Evolutionary conservation across 768 basidiomycete genomes (phyloP).

Genomic region (Lenzites betulinus): DNA sequence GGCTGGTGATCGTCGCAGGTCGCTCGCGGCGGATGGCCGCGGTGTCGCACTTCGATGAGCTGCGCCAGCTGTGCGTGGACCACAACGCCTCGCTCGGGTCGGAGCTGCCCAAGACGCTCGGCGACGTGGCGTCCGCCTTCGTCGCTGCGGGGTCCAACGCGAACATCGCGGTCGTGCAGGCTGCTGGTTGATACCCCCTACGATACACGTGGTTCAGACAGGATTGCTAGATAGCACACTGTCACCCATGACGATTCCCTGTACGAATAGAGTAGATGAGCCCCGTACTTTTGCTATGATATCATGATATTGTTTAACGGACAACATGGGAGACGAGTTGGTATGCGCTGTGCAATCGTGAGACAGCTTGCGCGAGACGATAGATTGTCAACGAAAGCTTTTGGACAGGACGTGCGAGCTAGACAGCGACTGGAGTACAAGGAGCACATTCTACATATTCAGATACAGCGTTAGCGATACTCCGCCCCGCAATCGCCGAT

Average conservation of each 20-base stretch:
- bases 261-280: no score
- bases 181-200: conserved; percentile 30
- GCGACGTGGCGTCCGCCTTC: conserved; percentile 73
- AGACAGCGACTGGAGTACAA: not conserved
- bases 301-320: no score
- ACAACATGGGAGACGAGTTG: no score
- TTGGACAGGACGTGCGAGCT: no score
- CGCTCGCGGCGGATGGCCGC: conserved; percentile 72
- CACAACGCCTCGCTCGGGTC: conserved; percentile 46
- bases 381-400: no score
- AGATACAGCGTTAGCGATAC: conserved; percentile 53
- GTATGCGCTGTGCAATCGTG: no score
- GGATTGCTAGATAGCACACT: no score
- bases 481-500: conserved; percentile 87
- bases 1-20: conserved; percentile 62
- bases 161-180: conserved; percentile 60
- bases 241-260: no score
- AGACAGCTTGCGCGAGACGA: no score
- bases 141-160: conserved; percentile 53
- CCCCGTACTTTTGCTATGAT: no score
- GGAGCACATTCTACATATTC: not conserved
- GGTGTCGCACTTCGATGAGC: conserved; percentile 60
- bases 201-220: no score
- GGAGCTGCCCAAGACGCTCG: conserved; percentile 70
- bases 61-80: conserved; percentile 49